Base-by-base conservation (phyloP, 2,329 filamentous ascomycete genomes). In the Rhinocladiella mackenziei region DNA sequence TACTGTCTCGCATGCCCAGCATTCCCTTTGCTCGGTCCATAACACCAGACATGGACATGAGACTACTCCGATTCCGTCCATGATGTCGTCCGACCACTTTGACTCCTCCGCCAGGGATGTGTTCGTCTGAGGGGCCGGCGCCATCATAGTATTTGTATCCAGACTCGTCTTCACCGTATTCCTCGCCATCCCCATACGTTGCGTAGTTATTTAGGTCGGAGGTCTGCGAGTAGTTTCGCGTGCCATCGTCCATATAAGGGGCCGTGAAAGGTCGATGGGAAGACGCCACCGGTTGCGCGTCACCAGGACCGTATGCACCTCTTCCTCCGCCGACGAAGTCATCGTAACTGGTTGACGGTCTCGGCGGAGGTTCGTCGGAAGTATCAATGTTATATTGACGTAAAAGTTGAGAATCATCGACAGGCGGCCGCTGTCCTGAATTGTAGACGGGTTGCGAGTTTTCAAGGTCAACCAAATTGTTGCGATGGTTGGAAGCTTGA, bases 281-380 rank as follows among this genome's bases (percentile, higher is more conserved):
- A 64, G 67, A 51, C 59, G 52, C 11, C 35, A 32, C 61, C 61
- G 22, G 52, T 42, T 62, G 60, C 33, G 51, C 50, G 31, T 58
- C 42, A 31, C 41, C 39, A 14, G 29, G 56, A 18, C 55, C 50
- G 46, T 55, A 17, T 18, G 30, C 30, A 18, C 30, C 32, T 37
- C 45, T 45, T 7, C 46, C 43, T 33, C 50, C 81, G 53, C 91
- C 91, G 51, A 97, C 83, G 64, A 96, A 97, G 59, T 92, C 85
- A 73, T 96, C 91, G 68, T 96, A 96, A 46, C 89, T 94, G 39
- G 91, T 81, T 18, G 89, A 96, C 39, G 89, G 86, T 56, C 91
- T 84, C 45, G 80, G 69, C 50, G 78, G 77, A 34, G 76, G 70
- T 56, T 76, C 71, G 54, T 86, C 78, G 52, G 75, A 71, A 54